Evolutionary conservation across 2,329 filamentous ascomycete genomes (phyloP).

Genomic region (Aulographum hederae): DNA sequence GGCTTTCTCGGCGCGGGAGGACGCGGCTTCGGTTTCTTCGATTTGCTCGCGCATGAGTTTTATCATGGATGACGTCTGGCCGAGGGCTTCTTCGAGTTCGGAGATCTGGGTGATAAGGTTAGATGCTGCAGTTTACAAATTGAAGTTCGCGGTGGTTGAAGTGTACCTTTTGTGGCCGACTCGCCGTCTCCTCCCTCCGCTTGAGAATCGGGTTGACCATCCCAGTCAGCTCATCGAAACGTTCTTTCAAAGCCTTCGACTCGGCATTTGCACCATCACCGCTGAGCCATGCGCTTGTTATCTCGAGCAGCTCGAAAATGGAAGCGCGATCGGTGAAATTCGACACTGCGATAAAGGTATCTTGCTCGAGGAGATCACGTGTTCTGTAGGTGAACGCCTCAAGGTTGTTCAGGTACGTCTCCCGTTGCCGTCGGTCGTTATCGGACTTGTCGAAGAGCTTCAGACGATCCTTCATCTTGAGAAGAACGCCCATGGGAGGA

Average conservation of each 20-base stretch:
- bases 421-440: conserved; percentile 52
- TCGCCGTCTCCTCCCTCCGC: conserved; percentile 52
- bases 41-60: conserved; percentile 54
- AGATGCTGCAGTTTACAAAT: too few species aligned
- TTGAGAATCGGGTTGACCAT: conserved; percentile 62
- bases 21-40: conserved; percentile 35
- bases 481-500: conserved; percentile 40
- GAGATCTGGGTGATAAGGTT: too few species aligned
- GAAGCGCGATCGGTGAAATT: conserved; percentile 46
- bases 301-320: conserved; percentile 50
- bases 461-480: conserved; percentile 50
- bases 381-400: conserved; percentile 84
- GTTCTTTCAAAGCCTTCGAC: conserved; percentile 55
- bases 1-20: conserved; percentile 1
- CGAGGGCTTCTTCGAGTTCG: conserved; percentile 49
- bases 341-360: conserved; percentile 53
- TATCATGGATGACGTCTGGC: conserved; percentile 53
- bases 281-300: conserved; percentile 78
- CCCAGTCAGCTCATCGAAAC: conserved; percentile 57
- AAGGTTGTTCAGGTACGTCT: conserved; percentile 83
- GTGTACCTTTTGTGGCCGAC: conserved; percentile 43
- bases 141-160: too few species aligned
- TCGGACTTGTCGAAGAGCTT: conserved; percentile 77
- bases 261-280: conserved; percentile 62
- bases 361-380: conserved; percentile 63